These are phyloP conservation scores for Globisporangium parvum DNA, from an alignment of 352 stramenopile genomes.

Conservation along the genomic window DNA sequence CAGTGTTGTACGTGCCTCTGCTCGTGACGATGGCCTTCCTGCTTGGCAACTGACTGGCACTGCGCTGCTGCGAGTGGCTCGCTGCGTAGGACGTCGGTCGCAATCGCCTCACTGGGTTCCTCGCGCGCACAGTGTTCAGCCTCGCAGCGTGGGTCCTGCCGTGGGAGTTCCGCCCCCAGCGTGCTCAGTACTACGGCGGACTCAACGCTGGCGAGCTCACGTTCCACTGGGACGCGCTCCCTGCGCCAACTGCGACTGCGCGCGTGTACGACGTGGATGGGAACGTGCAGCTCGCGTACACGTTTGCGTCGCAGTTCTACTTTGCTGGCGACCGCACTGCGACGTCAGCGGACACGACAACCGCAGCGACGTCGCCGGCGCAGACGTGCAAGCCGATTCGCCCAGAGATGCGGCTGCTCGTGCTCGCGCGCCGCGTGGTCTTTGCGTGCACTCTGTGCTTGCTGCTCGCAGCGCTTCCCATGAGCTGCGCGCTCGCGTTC, in stretches of 20 bases:
- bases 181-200: conserved; percentile 71
- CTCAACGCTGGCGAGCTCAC: conserved; percentile 91
- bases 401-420: conserved; percentile 6
- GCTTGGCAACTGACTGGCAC: neutral
- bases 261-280: conserved; percentile 49
- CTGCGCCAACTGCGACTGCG: conserved; percentile 50
- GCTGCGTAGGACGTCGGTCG: conserved; percentile 50
- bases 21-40: conserved; percentile 66
- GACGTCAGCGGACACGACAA: conserved; percentile 17
- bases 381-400: conserved; percentile 22
- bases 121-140: conserved; percentile 55
- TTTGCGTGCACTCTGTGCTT: conserved; percentile 7
- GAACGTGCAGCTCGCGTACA: conserved; percentile 58
- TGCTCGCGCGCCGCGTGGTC: conserved; percentile 11
- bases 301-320: conserved; percentile 65
- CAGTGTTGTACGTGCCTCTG: conserved; percentile 75
- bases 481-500: conserved; percentile 2
- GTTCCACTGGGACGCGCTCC: conserved; percentile 76
- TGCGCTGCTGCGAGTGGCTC: conserved; percentile 1
- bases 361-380: neutral
- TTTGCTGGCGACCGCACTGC: conserved; percentile 14
- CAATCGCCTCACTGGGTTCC: conserved; percentile 31
- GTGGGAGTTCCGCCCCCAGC: conserved; percentile 65
- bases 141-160: conserved; percentile 64
- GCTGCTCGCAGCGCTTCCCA: conserved; percentile 10